Conservation (phyloP, 768 basidiomycete species). For the Russula abietina region DNA sequence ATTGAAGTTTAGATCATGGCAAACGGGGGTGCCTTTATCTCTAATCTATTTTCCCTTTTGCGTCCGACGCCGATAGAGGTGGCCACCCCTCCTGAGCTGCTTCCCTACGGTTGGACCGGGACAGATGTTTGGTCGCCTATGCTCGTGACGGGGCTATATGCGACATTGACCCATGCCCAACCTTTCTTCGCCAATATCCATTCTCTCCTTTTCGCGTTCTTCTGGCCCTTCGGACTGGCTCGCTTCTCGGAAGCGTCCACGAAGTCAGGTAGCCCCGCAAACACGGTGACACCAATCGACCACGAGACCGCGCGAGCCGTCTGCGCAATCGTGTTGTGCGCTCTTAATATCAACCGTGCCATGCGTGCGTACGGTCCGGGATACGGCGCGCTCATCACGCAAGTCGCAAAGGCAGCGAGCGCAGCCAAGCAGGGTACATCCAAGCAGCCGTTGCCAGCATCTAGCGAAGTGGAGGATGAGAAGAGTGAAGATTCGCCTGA, state of each 20-base stretch:
- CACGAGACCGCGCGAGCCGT: slow-evolving; percentile 61
- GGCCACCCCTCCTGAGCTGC: slow-evolving; percentile 73
- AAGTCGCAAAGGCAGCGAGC: not conserved
- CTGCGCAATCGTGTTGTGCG: slow-evolving; percentile 60
- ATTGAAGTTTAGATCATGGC: slow-evolving; percentile 15
- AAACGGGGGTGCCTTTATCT: slow-evolving; percentile 68
- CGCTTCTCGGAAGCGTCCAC: slow-evolving; percentile 7
- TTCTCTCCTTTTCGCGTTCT: slow-evolving; percentile 21
- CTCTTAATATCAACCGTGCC: slow-evolving; percentile 57
- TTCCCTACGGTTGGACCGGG: slow-evolving; percentile 79
- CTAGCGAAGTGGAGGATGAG: not conserved
- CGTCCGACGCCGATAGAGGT: slow-evolving; percentile 63
- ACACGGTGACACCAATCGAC: slow-evolving; percentile 44
- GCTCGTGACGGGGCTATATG: slow-evolving; percentile 67
- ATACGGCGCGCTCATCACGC: not conserved
- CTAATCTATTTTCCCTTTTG: slow-evolving; percentile 68
- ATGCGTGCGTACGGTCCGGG: slow-evolving; percentile 51
- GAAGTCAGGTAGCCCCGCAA: not conserved
- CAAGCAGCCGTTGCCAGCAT: not conserved
- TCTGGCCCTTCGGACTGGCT: slow-evolving; percentile 19
- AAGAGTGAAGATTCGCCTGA: slow-evolving; percentile 5
- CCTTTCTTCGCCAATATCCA: slow-evolving; percentile 48
- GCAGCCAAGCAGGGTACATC: not conserved
- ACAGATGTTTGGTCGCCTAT: slow-evolving; percentile 85
- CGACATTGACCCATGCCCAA: slow-evolving; percentile 80